phyloP scores from a whole-genome alignment of 2,329 filamentous ascomycete species.

The Colletotrichum spinosum region DNA sequence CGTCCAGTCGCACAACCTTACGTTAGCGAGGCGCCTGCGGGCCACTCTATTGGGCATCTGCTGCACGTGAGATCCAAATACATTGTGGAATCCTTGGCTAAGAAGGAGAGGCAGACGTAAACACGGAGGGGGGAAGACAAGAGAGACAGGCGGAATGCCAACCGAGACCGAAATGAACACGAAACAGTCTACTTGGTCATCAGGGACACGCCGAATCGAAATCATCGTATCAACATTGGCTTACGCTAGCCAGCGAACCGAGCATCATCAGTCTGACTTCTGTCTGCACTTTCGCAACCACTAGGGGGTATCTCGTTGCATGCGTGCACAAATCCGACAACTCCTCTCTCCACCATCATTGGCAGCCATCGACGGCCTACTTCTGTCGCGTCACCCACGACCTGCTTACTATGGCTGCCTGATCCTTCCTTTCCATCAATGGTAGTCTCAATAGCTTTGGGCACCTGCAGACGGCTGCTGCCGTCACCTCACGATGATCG shows the following conservation, averaged over 20 bases:
- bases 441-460: slow-evolving; percentile 3
- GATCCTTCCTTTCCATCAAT: slow-evolving; percentile 15
- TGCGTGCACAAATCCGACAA: slow-evolving; percentile 29
- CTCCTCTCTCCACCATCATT: slow-evolving; percentile 19
- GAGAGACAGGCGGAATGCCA: no score
- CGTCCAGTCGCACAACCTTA: slow-evolving; percentile 25
- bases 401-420: slow-evolving; percentile 10
- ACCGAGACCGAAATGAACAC: no score
- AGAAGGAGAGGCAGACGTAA: not conserved
- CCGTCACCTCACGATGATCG: slow-evolving; percentile 28
- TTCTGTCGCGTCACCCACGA: slow-evolving; percentile 19
- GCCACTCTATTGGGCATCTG: slow-evolving; percentile 31
- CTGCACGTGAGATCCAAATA: slow-evolving; percentile 35
- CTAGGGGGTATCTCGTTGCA: slow-evolving; percentile 34
- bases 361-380: slow-evolving; percentile 14
- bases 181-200: no score
- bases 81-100: slow-evolving; percentile 21
- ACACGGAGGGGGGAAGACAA: no score
- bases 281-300: slow-evolving; percentile 23
- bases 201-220: no score
- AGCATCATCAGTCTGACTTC: slow-evolving; percentile 17
- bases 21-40: slow-evolving; percentile 26
- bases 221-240: slow-evolving; percentile 27
- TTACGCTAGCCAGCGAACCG: slow-evolving; percentile 13
- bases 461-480: slow-evolving; percentile 29